These are phyloP conservation scores for Botrytis squamosa DNA, from an alignment of 2,329 filamentous ascomycete genomes.

Conservation along the genomic window DNA sequence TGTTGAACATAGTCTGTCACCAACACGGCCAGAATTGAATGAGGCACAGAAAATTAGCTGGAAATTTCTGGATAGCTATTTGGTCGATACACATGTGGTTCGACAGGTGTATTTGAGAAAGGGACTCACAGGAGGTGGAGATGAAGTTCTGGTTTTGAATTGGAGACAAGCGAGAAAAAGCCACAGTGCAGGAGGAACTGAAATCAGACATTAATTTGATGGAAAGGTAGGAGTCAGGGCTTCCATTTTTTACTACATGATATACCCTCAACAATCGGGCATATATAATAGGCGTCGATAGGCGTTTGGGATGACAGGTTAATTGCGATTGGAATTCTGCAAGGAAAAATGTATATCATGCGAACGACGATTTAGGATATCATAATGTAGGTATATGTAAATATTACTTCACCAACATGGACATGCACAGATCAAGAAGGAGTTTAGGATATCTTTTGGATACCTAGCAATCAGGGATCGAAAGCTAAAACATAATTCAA, in stretches of 20 bases:
- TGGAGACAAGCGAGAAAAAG: slow-evolving; percentile 26
- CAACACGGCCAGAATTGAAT: slow-evolving; percentile 50
- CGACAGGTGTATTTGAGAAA: slow-evolving; percentile 34
- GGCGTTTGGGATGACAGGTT: neutral
- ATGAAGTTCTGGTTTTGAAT: slow-evolving; percentile 35
- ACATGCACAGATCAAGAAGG: neutral
- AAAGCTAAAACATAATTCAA: neutral
- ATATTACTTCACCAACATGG: neutral
- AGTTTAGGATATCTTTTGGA: neutral
- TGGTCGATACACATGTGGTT: slow-evolving; percentile 37
- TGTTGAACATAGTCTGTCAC: slow-evolving; percentile 50
- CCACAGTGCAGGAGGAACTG: neutral
- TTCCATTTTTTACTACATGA: neutral
- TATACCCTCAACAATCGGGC: neutral
- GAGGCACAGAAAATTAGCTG: slow-evolving; percentile 56
- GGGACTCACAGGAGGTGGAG: slow-evolving; percentile 25
- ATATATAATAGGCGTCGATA: neutral
- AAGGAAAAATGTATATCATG: neutral
- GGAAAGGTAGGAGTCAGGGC: neutral
- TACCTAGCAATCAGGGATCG: neutral
- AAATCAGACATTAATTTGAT: neutral
- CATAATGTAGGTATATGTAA: slow-evolving; percentile 4
- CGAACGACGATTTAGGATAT: slow-evolving; percentile 10
- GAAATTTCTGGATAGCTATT: slow-evolving; percentile 51
- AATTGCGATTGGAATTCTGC: neutral